Percentiles rank a stretch among this genome's conserved stretches.
phyloP scores from a whole-genome alignment of 805 yeast genomes.

The Debaryomyces castellii region DNA sequence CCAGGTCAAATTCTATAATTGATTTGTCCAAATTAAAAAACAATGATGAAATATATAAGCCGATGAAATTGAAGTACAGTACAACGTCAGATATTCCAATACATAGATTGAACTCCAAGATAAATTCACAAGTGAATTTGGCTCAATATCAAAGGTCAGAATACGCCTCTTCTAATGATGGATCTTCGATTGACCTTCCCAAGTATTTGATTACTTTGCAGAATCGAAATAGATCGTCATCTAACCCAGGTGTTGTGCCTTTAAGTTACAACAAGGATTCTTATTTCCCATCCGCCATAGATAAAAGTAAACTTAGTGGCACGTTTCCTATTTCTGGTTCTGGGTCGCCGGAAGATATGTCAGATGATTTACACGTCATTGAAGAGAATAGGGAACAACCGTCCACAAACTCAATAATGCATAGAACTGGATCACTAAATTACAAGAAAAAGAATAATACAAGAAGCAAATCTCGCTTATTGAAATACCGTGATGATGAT shows the following conservation, averaged over 20 bases:
- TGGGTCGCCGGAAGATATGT: constrained; percentile 9
- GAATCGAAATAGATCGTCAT: constrained; percentile 20
- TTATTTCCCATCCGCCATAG: constrained; percentile 22
- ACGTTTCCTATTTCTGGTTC: constrained; percentile 1
- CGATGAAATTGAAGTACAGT: constrained; percentile 39
- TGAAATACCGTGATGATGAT: constrained; percentile 9
- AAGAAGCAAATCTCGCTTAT: constrained; percentile 2
- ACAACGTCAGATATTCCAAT: constrained; percentile 39
- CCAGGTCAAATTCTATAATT: constrained; percentile 39
- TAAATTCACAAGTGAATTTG: constrained; percentile 39
- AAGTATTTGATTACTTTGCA: constrained; percentile 11
- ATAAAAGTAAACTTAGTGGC: neutral
- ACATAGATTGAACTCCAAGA: constrained; percentile 36
- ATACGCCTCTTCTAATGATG: constrained; percentile 18
- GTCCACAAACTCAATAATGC: constrained; percentile 9
- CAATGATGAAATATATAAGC: constrained; percentile 36
- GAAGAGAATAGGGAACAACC: constrained; percentile 13
- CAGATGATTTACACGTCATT: constrained; percentile 20
- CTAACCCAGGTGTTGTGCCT: constrained; percentile 18
- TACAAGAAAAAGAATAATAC: constrained; percentile 11
- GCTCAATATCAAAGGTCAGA: constrained; percentile 18
- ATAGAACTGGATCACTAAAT: constrained; percentile 26
- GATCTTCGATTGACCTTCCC: constrained; percentile 24
- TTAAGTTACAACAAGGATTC: constrained; percentile 18
- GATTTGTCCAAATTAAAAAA: constrained; percentile 34